These are phyloP conservation scores for Coleophoma eucalyptorum DNA, from an alignment of 2,329 filamentous ascomycete genomes.

Conservation along the genomic window DNA sequence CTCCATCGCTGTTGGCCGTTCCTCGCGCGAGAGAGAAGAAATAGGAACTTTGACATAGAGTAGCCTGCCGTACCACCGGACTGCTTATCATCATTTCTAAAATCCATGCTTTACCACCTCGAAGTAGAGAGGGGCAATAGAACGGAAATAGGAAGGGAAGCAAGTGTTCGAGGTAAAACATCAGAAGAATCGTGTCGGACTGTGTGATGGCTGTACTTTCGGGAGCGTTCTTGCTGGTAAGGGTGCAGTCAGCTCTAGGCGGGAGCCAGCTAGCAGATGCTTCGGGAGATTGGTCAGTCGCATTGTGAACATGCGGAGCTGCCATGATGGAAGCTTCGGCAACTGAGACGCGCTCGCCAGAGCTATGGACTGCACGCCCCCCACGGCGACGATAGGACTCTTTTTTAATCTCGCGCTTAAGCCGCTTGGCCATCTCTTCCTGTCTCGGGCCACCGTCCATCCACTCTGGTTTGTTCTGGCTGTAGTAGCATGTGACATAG, in stretches of 20 bases:
- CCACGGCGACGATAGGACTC: conserved; percentile 45
- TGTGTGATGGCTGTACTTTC: no score
- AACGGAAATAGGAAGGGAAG: conserved; percentile 62
- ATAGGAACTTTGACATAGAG: conserved; percentile 51
- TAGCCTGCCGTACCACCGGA: conserved; percentile 50
- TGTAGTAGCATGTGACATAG: conserved; percentile 53
- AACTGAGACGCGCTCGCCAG: conserved; percentile 3
- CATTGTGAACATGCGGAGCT: conserved; percentile 3
- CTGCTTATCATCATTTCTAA: conserved; percentile 53
- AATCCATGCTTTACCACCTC: conserved; percentile 58
- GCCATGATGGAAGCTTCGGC: background rate
- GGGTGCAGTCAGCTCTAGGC: conserved; percentile 8
- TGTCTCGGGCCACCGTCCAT: conserved; percentile 27
- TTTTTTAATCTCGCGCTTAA: conserved; percentile 54
- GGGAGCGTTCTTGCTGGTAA: no score
- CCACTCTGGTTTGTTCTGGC: conserved; percentile 30
- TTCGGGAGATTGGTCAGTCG: conserved; percentile 8
- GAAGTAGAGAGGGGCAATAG: conserved; percentile 50
- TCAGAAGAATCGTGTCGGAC: conserved; percentile 35
- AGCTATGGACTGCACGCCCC: conserved; percentile 1
- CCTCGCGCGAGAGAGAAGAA: conserved; percentile 38
- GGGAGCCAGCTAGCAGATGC: conserved; percentile 7
- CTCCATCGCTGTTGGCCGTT: conserved; percentile 29
- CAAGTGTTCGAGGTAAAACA: conserved; percentile 59
- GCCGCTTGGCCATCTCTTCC: conserved; percentile 44